Evolutionary conservation across 75 land plant species (phyloP).

Genomic region (Adiantum capillusveneris): DNA sequence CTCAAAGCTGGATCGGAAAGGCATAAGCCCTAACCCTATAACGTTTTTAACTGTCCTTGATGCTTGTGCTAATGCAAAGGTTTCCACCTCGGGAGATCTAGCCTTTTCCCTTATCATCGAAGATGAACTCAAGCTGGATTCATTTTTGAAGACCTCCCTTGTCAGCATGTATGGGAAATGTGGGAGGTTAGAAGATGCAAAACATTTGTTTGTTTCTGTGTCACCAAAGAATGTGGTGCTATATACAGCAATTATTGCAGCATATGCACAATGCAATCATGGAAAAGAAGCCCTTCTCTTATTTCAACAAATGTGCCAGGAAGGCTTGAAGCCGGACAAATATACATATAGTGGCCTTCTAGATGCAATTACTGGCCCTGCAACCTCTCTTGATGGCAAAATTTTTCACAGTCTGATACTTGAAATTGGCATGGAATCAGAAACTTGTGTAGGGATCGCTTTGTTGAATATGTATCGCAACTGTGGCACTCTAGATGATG

Average conservation of each 20-base stretch:
- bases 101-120: conserved; percentile 19
- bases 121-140: conserved; percentile 15
- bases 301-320: conserved; percentile 21
- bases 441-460: conserved; percentile 22
- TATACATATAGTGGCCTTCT: conserved; percentile 29
- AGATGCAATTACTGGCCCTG: neutral
- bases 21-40: conserved; percentile 9
- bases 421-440: conserved; percentile 17
- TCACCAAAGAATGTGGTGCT: conserved; percentile 22
- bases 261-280: conserved; percentile 14
- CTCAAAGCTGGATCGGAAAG: conserved; percentile 16
- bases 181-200: conserved; percentile 22
- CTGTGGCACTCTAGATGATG: conserved; percentile 10
- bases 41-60: conserved; percentile 25
- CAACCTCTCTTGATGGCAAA: conserved; percentile 11
- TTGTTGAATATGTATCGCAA: conserved; percentile 30
- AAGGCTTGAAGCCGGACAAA: conserved; percentile 13
- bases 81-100: conserved; percentile 11
- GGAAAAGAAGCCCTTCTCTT: conserved; percentile 23
- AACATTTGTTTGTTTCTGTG: conserved; percentile 25
- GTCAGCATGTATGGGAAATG: conserved; percentile 43
- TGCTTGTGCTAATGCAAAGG: conserved; percentile 17
- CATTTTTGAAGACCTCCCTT: conserved; percentile 27
- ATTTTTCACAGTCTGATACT: conserved; percentile 17
- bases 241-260: conserved; percentile 37